Base-by-base conservation (phyloP, 805 yeast genomes). In the Clavispora asparagi region DNA sequence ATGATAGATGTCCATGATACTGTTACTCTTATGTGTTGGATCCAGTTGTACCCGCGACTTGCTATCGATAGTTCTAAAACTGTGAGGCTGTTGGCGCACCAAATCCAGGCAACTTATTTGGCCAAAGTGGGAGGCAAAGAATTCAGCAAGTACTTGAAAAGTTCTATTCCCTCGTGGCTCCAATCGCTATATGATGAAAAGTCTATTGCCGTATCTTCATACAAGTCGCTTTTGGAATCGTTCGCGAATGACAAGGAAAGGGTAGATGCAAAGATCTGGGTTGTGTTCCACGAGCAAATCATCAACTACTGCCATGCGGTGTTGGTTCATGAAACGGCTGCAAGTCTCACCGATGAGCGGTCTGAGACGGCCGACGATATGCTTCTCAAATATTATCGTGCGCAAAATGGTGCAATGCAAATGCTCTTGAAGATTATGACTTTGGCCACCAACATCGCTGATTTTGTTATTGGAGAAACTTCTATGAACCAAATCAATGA, bases 1-100 rank as follows among this genome's bases (percentile, higher is more conserved):
- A 33, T 46, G 7, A 55, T 62, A 2, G 50, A 52, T 29, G 57
- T 58, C 14, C 45, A 43, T 31, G 83, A 83, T 50, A 86, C 82
- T 44, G 55, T 78, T 25, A 74, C 77, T 16, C 62, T 76, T n/a
- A 74, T 72, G 43, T 76, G 82, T 32, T 87, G 88, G 95, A 73
- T 87, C 40, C 96, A 89, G 62, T 53, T 88, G 17, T 92, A 87
- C 57, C 85, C 97, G 0, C 87, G 89, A 57, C 67, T 91, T 27
- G 75, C 94, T 1, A 72, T 85, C 6, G 94, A 87, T 50, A 79
- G 78, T 44, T 81, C 91, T 2, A 79, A 84, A 52, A 65, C 67
- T 12, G 86, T 89, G 1, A 73, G 97, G 46, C 47, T 67, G 8
- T 59, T 73, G 16, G 62, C 89, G 3, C 96, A 89, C 58, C 79